These are phyloP conservation scores for Musa troglodytarum DNA, from an alignment of 176 grass and related monocot genomes.

Conservation along the genomic window DNA sequence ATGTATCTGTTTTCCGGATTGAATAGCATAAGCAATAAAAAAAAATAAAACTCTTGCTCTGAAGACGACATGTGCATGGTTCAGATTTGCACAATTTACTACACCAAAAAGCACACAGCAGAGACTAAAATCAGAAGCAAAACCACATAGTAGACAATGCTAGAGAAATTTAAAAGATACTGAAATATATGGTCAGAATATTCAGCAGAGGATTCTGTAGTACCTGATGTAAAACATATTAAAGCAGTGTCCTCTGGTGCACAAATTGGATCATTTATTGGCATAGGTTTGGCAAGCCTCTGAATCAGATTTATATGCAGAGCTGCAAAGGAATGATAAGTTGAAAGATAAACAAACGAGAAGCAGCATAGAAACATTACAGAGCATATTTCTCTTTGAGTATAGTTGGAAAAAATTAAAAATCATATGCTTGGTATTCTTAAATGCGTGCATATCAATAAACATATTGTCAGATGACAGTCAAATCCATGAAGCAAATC, in stretches of 20 bases:
- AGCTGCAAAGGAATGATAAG: slow-evolving; percentile 35
- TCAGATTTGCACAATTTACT: background rate
- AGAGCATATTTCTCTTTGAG: background rate
- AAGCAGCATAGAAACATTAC: background rate
- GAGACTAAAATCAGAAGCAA: background rate
- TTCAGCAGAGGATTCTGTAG: background rate
- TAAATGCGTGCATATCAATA: background rate
- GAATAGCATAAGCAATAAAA: no score
- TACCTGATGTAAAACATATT: slow-evolving; percentile 99
- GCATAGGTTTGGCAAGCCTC: slow-evolving; percentile 11
- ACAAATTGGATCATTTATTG: slow-evolving; percentile 19
- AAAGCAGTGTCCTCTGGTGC: slow-evolving; percentile 42
- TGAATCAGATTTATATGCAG: slow-evolving; percentile 25
- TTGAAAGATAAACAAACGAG: background rate
- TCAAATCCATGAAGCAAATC: background rate
- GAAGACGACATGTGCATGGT: no score
- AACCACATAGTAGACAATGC: background rate
- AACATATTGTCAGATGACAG: background rate
- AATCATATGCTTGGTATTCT: background rate
- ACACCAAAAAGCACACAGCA: background rate
- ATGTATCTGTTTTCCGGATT: no score
- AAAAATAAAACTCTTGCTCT: no score
- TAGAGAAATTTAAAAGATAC: background rate
- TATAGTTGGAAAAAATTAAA: background rate
- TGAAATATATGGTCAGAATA: background rate